phyloP scores from a whole-genome alignment of 306 rosid species.

The Notholithocarpus densiflorus region DNA sequence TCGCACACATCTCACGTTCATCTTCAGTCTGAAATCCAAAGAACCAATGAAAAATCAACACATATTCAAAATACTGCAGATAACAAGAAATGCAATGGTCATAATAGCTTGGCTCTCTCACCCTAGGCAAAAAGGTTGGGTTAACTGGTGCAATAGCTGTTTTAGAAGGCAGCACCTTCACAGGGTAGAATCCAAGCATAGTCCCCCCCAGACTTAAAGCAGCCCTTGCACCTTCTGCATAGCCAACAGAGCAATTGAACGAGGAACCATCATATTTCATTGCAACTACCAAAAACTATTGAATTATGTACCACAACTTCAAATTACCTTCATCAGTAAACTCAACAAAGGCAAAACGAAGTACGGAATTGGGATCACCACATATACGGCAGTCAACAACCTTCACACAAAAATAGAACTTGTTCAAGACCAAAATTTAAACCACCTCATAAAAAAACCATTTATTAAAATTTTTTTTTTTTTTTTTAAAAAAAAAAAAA shows the following conservation, averaged over 20 bases:
- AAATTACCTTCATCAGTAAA: constrained; percentile 88
- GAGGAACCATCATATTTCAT: background rate
- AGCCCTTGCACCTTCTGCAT: constrained; percentile 89
- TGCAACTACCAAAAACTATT: background rate
- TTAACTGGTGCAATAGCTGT: constrained; percentile 99
- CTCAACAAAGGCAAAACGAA: constrained; percentile 92
- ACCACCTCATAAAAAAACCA: constrained; percentile 7
- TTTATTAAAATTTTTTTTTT: background rate
- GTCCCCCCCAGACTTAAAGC: constrained; percentile 88
- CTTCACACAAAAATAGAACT: constrained; percentile 36
- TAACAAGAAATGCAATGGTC: constrained; percentile 1
- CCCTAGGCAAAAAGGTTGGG: constrained; percentile 94
- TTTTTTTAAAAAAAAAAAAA: background rate
- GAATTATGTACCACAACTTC: background rate
- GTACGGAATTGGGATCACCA: constrained; percentile 95
- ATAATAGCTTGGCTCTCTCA: constrained; percentile 25
- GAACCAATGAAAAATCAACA: constrained; percentile 18
- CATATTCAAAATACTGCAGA: constrained; percentile 8
- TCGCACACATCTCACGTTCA: constrained; percentile 98
- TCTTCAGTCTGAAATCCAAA: constrained; percentile 63
- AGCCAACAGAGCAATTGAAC: constrained; percentile 1
- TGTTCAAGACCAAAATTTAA: constrained; percentile 21
- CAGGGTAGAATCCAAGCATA: constrained; percentile 90
- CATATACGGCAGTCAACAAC: constrained; percentile 98
- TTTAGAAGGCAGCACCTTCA: constrained; percentile 93